Base-by-base conservation (phyloP, 177 flowering plant genomes). In the Vitis hybrid region DNA sequence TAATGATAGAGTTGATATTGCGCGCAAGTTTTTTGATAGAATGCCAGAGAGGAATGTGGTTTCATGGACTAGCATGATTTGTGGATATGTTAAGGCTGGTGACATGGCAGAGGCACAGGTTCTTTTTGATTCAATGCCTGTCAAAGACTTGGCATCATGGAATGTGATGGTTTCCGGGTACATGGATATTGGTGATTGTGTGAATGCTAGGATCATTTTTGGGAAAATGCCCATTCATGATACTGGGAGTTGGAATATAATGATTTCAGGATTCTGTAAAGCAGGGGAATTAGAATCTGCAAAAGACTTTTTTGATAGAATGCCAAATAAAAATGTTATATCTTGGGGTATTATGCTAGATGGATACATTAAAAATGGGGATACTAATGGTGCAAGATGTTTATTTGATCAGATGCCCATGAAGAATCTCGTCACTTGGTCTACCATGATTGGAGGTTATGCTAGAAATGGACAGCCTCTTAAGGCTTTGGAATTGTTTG, bases 361-460 rank as follows among this genome's bases (percentile, higher is more conserved):
- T 76, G 83, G 83, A 3, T 82, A 68, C 50, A 55, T 73, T 8
- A 81, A 80, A 71, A 50, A 16, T 15, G 83, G 83, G 0, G 68
- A 79, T 53, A 58, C 79, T 55, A 29, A 70, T n/a, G 22, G 60
- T 29, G 78, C 81, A 3, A 71, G 75, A 60, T 49, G 48, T 49
- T 61, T 86, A 45, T 84, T 84, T 74, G 80, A 83, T 69, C 74
- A 76, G 70, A 80, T 85, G 80, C 84, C 77, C 11, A 71, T 72
- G 79, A 82, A 62, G 74, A 85, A 78, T 74, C 60, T 83, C 63
- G 78, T 85, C 20, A 70, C 86, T 22, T 85, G 89, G 82, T 76
- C 82, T 57, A 70, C 75, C 16, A 76, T 82, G 78, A 83, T 82
- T 55, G 49, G 71, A 19, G 82, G 85, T 52, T 83, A 80, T 74